A percentile compares a stretch with the other conserved stretches of the same genome.
Conservation (phyloP, 2,329 filamentous ascomycete genomes). For the Apiospora aurea region DNA sequence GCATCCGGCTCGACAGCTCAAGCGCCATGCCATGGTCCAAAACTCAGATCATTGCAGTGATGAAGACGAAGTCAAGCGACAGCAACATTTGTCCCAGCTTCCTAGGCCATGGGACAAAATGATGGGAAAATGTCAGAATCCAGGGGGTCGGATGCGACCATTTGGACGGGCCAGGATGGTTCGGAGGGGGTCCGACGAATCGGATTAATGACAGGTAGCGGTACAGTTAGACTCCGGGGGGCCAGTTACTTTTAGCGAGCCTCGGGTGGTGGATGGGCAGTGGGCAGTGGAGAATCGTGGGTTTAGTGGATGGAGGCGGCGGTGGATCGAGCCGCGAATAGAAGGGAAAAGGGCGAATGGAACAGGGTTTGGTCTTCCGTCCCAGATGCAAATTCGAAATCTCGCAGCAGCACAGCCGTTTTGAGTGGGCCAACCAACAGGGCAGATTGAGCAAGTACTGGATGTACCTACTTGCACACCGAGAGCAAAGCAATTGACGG, state of each 20-base stretch:
- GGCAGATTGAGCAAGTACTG: no score
- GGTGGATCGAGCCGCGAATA: neutral
- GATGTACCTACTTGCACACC: no score
- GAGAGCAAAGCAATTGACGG: no score
- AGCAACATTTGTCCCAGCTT: neutral
- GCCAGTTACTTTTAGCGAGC: neutral
- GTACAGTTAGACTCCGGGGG: neutral
- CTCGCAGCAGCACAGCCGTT: slow-evolving; percentile 14
- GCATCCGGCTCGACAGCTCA: neutral
- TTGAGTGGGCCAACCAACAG: slow-evolving; percentile 3
- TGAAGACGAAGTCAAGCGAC: neutral
- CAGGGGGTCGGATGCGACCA: neutral
- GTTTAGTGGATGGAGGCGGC: neutral
- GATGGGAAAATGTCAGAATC: neutral
- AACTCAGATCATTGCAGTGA: neutral
- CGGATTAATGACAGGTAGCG: neutral
- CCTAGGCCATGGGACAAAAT: neutral
- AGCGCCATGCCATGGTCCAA: neutral
- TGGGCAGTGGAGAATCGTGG: no score
- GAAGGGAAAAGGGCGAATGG: no score
- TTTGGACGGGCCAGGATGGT: neutral
- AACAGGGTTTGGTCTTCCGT: neutral
- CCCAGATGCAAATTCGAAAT: neutral
- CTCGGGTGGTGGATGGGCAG: neutral
- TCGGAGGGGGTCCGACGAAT: neutral